These are phyloP conservation scores for Cladosporium sp. DNA, from an alignment of 2,329 filamentous ascomycete genomes.

Conservation along the genomic window DNA sequence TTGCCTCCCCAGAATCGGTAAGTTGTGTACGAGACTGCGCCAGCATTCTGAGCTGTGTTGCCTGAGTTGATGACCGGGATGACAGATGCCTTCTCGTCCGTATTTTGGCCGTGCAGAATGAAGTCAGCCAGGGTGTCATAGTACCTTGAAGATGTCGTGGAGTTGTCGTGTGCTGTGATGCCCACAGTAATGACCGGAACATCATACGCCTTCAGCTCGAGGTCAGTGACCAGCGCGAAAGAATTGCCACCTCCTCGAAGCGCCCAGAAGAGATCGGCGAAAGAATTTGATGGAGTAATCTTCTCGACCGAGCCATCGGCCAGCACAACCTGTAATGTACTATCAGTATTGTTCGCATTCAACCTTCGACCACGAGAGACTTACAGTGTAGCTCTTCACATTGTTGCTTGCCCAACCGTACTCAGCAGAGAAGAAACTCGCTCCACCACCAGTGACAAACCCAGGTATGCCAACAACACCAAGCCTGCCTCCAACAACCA, in stretches of 20 bases:
- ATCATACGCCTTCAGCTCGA: slow-evolving; percentile 12
- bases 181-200: background rate
- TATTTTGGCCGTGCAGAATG: background rate
- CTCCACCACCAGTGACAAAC: slow-evolving; percentile 35
- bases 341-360: background rate
- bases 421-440: slow-evolving; percentile 33
- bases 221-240: slow-evolving; percentile 26
- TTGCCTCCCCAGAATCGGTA: slow-evolving; percentile 14
- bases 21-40: slow-evolving; percentile 6
- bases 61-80: slow-evolving; percentile 1
- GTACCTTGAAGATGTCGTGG: background rate
- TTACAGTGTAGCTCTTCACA: slow-evolving; percentile 32
- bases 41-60: background rate
- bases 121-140: slow-evolving; percentile 9
- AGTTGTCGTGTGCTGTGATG: background rate
- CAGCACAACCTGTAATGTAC: slow-evolving; percentile 10
- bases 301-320: slow-evolving; percentile 22
- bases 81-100: slow-evolving; percentile 12
- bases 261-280: slow-evolving; percentile 27
- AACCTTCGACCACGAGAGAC: background rate
- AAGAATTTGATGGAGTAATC: slow-evolving; percentile 15
- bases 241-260: slow-evolving; percentile 24
- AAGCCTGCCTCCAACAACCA: slow-evolving; percentile 50
- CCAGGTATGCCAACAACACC: slow-evolving; percentile 37
- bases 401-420: slow-evolving; percentile 36